Conservation (phyloP, 2,329 filamentous ascomycete species). For the Hymenoscyphus salicellus region DNA sequence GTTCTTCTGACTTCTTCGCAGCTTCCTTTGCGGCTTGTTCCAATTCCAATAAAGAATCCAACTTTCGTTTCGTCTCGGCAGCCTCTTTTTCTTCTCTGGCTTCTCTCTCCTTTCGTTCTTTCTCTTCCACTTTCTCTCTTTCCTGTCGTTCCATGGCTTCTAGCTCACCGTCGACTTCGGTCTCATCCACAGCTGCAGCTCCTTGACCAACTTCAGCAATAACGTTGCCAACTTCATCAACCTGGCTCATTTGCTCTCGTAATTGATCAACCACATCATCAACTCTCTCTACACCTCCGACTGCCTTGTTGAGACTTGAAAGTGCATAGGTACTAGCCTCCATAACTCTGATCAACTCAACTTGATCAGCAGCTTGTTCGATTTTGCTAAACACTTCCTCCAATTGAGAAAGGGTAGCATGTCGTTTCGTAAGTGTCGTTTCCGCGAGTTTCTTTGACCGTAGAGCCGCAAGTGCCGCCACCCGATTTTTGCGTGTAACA, state of each 20-base stretch:
- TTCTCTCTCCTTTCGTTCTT: conserved; percentile 31
- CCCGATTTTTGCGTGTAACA: conserved; percentile 68
- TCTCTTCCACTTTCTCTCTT: conserved; percentile 43
- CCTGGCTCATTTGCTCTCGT: conserved; percentile 74
- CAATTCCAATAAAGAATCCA: conserved; percentile 30
- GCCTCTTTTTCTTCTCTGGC: conserved; percentile 32
- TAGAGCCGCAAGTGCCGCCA: conserved; percentile 73
- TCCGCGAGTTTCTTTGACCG: conserved; percentile 82
- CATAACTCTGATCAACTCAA: conserved; percentile 81
- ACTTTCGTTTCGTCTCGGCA: conserved; percentile 31
- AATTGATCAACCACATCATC: conserved; percentile 72
- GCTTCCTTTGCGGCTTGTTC: conserved; percentile 25
- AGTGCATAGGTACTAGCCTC: conserved; percentile 72
- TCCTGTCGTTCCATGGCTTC: conserved; percentile 61
- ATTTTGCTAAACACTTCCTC: conserved; percentile 82
- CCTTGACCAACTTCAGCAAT: conserved; percentile 60
- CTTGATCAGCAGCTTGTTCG: conserved; percentile 79
- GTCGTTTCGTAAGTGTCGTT: conserved; percentile 65
- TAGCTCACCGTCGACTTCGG: conserved; percentile 83
- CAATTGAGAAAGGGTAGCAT: conserved; percentile 72
- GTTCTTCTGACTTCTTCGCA: conserved; percentile 14
- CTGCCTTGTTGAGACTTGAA: conserved; percentile 67
- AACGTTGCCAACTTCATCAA: conserved; percentile 77
- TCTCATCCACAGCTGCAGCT: conserved; percentile 64
- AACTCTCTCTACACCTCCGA: conserved; percentile 73